Percentiles rank a stretch among this genome's conserved stretches.
phyloP scores from a whole-genome alignment of 1,139 yeast genomes.

The Meyerozyma guilliermondii region DNA sequence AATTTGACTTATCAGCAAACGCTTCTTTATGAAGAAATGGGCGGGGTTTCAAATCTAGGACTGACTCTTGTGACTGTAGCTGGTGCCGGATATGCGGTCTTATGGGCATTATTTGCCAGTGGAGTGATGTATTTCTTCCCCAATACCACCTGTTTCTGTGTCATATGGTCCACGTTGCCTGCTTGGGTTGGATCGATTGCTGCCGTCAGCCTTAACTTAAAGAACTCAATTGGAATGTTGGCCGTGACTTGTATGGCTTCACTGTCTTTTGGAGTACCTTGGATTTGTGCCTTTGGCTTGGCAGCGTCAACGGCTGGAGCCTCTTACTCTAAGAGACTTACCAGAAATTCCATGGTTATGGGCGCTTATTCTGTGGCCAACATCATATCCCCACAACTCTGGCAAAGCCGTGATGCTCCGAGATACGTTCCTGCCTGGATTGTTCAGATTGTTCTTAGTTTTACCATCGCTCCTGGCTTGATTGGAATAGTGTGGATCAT shows the following conservation, averaged over 20 bases:
- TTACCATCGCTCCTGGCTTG: conserved; percentile 33
- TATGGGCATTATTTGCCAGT: conserved; percentile 27
- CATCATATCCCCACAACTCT: conserved; percentile 23
- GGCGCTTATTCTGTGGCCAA: conserved; percentile 20
- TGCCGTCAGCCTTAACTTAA: conserved; percentile 36
- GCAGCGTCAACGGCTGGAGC: conserved; percentile 20
- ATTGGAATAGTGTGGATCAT: conserved; percentile 33
- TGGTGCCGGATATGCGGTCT: conserved; percentile 38
- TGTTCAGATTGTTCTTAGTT: conserved; percentile 47
- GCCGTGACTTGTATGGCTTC: conserved; percentile 24
- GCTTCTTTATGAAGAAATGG: conserved; percentile 35
- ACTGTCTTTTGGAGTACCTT: conserved; percentile 17
- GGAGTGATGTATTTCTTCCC: conserved; percentile 17
- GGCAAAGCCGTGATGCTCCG: conserved; percentile 19
- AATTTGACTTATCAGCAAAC: conserved; percentile 45
- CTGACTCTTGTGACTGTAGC: conserved; percentile 52
- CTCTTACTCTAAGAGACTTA: conserved; percentile 21
- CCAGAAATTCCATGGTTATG: conserved; percentile 19
- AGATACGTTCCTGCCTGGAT: conserved; percentile 40
- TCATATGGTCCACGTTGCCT: conserved; percentile 26
- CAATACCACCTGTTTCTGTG: conserved; percentile 13
- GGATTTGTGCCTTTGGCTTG: conserved; percentile 20
- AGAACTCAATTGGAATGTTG: conserved; percentile 35
- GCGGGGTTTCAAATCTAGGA: conserved; percentile 35
- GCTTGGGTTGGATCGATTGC: conserved; percentile 42